Conservation (phyloP, 2,329 filamentous ascomycete species). For the Apiospora saccharicola region DNA sequence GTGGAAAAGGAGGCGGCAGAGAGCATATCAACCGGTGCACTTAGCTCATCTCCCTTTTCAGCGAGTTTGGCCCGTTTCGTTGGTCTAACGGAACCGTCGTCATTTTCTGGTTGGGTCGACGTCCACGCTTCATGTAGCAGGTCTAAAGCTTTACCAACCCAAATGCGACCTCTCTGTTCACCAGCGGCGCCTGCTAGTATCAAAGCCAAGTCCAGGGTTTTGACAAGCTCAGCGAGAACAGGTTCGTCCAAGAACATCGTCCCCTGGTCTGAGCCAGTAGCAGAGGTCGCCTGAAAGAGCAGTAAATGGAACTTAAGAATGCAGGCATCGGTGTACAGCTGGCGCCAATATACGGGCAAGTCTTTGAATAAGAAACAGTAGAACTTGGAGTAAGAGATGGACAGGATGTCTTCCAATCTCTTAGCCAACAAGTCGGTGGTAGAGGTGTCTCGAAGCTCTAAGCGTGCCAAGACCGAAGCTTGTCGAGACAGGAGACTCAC, state of each 20-base stretch:
- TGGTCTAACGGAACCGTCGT: constrained; percentile 8
- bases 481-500: constrained; percentile 26
- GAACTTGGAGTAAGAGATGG: constrained; percentile 69
- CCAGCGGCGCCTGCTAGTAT: constrained; percentile 75
- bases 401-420: constrained; percentile 63
- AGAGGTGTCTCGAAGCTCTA: not conserved
- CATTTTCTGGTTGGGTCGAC: not conserved
- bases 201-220: constrained; percentile 75
- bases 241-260: constrained; percentile 20
- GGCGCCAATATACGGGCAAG: constrained; percentile 72
- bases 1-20: constrained; percentile 40
- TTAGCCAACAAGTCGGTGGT: constrained; percentile 36
- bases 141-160: constrained; percentile 60
- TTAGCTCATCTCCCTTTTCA: not conserved
- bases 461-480: constrained; percentile 11
- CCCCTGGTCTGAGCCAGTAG: constrained; percentile 24
- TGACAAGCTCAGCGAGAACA: constrained; percentile 64
- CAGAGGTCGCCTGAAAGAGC: constrained; percentile 34
- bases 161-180: constrained; percentile 53
- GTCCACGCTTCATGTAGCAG: constrained; percentile 42
- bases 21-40: not conserved
- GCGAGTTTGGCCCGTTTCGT: constrained; percentile 21
- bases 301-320: constrained; percentile 65
- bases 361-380: constrained; percentile 74
- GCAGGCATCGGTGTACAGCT: constrained; percentile 74